phyloP scores from a whole-genome alignment of 768 basidiomycete genomes.

The Rhodotorula toruloides region DNA sequence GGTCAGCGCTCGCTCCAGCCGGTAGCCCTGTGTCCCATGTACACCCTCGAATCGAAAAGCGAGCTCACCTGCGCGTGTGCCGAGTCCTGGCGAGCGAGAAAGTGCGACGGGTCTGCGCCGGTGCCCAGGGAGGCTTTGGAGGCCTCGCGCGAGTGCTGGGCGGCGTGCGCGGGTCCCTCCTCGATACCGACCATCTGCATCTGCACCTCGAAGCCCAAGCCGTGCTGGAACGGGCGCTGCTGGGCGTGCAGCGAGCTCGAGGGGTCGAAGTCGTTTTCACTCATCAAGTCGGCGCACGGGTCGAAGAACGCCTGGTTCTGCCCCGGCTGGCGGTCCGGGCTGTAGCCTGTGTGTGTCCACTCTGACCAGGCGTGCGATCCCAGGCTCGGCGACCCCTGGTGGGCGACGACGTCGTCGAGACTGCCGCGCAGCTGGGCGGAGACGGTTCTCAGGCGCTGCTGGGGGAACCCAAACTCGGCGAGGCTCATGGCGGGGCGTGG shows the following conservation, averaged over 20 bases:
- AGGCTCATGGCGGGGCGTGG: constrained; percentile 12
- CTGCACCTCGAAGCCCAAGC: constrained; percentile 22
- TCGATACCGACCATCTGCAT: constrained; percentile 17
- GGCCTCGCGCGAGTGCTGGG: background rate
- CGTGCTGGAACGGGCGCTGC: background rate
- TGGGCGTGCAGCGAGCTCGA: background rate
- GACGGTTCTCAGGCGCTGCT: constrained; percentile 20
- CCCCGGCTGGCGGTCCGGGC: constrained; percentile 4
- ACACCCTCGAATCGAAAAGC: too few species aligned
- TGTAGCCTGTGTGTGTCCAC: constrained; percentile 11
- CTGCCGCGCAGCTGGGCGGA: constrained; percentile 13
- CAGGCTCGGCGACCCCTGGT: background rate
- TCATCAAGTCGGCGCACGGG: constrained; percentile 6
- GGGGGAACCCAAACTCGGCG: constrained; percentile 12
- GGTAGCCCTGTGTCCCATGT: too few species aligned
- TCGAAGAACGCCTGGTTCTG: background rate
- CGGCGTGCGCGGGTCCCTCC: constrained; percentile 6
- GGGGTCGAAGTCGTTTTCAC: constrained; percentile 10
- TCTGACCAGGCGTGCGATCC: constrained; percentile 9
- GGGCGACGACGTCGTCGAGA: background rate
- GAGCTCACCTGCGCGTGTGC: background rate
- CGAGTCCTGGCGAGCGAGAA: background rate
- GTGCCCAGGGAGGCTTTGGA: background rate
- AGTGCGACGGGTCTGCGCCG: too few species aligned
- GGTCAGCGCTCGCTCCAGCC: too few species aligned